Evolutionary conservation across 2,329 filamentous ascomycete species (phyloP).

Genomic region (Fusarium irregulare): DNA sequence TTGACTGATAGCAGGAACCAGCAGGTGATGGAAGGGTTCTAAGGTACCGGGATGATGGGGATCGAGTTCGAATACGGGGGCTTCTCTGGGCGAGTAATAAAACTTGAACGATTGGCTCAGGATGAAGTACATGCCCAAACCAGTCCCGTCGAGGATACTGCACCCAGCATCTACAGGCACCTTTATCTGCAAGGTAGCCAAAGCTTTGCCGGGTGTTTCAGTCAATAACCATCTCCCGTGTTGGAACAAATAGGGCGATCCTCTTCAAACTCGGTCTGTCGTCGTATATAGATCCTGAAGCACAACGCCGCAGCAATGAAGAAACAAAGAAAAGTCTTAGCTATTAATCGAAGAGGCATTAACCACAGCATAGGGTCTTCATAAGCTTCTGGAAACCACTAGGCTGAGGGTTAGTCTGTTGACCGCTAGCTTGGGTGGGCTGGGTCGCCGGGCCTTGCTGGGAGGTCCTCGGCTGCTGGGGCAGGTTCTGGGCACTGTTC

Average conservation of each 20-base stretch:
- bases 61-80: constrained; percentile 28
- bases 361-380: constrained; percentile 92
- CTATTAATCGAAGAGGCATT: constrained; percentile 45
- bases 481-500: constrained; percentile 90
- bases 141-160: constrained; percentile 9
- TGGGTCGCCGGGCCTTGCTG: constrained; percentile 69
- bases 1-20: constrained; percentile 33
- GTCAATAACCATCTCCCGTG: constrained; percentile 19
- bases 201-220: constrained; percentile 15
- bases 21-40: constrained; percentile 35
- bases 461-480: constrained; percentile 72
- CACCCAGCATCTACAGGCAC: constrained; percentile 3
- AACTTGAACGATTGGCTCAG: constrained; percentile 1
- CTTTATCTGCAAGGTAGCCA: constrained; percentile 1
- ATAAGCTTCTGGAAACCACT: constrained; percentile 91
- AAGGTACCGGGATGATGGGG: constrained; percentile 37
- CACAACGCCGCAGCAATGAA: constrained; percentile 46
- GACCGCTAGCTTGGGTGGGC: constrained; percentile 65
- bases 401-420: constrained; percentile 76
- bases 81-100: constrained; percentile 6
- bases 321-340: constrained; percentile 47
- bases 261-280: constrained; percentile 27
- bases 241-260: constrained; percentile 6
- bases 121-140: constrained; percentile 11
- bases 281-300: constrained; percentile 37